Evolutionary conservation across 495 filamentous ascomycete genomes (phyloP), one percentile per base, ranked within the genome.

Genomic region (Lophiostoma macrostomum): DNA sequence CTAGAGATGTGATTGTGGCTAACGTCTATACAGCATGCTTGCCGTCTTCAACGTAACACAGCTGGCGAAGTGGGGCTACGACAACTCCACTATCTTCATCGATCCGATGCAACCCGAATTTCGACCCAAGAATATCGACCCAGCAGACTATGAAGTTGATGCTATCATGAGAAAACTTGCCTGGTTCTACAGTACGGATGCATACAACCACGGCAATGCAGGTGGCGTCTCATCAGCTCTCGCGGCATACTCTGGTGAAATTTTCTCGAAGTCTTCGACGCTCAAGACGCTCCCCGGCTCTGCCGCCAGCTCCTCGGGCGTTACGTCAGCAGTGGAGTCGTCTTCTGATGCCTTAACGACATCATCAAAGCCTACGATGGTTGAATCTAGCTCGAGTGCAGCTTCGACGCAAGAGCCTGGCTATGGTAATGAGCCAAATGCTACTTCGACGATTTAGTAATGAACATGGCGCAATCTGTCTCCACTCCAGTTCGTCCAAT

Each of bases 11-110:
- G 1, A 5, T 36, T 11, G 24, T 48, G 14, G 34, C 22, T 37
- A 40, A 37, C 27, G n/a, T 37, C n/a, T 25, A 12, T n/a, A 3
- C 20, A 59, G 56, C 43, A 81, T 81, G 80, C 77, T 81, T 73
- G 76, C 68, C 0, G 78, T 75, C n/a, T 80, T 82, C 61, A 82
- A 82, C 50, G 73, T 80, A 18, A 76, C 76, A 8, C 61, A 58
- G 10, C 61, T 78, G 5, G 44, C 58, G 0, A 67, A 75, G 47
- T 71, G 74, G 40, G 76, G 75, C 14, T 80, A 80, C 64, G 56
- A 56, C 10, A 68, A 77, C 50, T 70, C 64, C 0, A 68, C 65
- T n/a, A 53, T 61, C 32, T 75, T 73, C 47, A 65, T 64, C 53
- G 67, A 73, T 38, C 71, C 70, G 6, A 67, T 70, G 70, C 60